phyloP scores from a whole-genome alignment of 805 yeast species.

The Saturnispora diversa region DNA sequence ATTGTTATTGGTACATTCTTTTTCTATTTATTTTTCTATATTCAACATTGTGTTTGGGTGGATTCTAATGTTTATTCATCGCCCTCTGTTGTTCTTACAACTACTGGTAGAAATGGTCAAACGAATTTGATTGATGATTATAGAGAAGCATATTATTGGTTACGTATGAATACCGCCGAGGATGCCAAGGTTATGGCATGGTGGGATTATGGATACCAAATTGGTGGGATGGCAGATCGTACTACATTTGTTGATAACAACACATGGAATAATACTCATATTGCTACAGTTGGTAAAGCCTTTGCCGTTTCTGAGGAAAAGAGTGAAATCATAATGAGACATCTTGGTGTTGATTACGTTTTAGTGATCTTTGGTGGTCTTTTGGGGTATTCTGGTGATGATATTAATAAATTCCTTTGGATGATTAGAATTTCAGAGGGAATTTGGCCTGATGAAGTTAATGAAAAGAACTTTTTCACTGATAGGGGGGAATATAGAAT shows the following conservation, averaged over 20 bases:
- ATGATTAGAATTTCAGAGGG: constrained; percentile 99
- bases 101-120: constrained; percentile 77
- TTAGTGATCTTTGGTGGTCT: constrained; percentile 91
- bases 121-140: constrained; percentile 85
- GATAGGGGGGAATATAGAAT: constrained; percentile 81
- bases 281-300: constrained; percentile 98
- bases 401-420: constrained; percentile 94
- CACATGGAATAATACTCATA: constrained; percentile 99
- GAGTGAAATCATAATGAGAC: constrained; percentile 78
- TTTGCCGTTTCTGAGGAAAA: constrained; percentile 86
- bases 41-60: constrained; percentile 95
- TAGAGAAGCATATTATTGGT: constrained; percentile 98
- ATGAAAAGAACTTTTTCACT: constrained; percentile 78
- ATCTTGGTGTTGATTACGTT: constrained; percentile 93
- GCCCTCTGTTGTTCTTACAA: constrained; percentile 92
- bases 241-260: constrained; percentile 97
- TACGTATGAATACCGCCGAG: constrained; percentile 94
- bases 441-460: constrained; percentile 98
- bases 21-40: constrained; percentile 72
- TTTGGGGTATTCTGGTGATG: constrained; percentile 92
- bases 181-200: constrained; percentile 96
- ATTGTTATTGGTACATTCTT: constrained; percentile 60
- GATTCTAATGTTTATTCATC: constrained; percentile 93
- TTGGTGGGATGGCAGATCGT: constrained; percentile 99
- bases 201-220: constrained; percentile 99